Conservation (phyloP, 495 filamentous ascomycete species). For the Tuber borchii region DNA sequence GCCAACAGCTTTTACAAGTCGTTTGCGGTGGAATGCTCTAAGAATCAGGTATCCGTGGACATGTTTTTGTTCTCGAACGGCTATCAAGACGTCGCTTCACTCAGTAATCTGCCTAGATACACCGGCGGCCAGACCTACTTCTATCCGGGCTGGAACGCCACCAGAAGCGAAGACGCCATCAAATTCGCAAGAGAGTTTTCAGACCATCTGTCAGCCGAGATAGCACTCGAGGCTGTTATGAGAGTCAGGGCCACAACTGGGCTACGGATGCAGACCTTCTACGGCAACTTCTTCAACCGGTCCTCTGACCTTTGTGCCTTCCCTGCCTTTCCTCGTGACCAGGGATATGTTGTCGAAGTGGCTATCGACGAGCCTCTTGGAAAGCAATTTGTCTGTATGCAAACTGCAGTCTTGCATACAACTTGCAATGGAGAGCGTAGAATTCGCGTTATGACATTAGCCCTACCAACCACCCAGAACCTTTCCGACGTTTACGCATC, state of each 20-base stretch:
- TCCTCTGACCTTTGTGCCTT: constrained; percentile 95
- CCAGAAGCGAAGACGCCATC: constrained; percentile 84
- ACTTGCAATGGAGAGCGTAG: constrained; percentile 95
- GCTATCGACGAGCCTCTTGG: constrained; percentile 90
- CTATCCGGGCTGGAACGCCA: constrained; percentile 96
- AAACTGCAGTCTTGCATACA: constrained; percentile 94
- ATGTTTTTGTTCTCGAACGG: constrained; percentile 98
- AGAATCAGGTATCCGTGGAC: constrained; percentile 95
- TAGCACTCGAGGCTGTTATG: constrained; percentile 91
- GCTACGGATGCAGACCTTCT: constrained; percentile 93
- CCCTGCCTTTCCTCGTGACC: constrained; percentile 93
- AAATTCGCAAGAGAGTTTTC: constrained; percentile 97
- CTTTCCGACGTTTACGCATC: constrained; percentile 89
- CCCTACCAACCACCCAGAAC: constrained; percentile 83
- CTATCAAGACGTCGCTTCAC: constrained; percentile 93
- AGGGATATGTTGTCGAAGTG: constrained; percentile 97
- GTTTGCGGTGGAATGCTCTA: constrained; percentile 97
- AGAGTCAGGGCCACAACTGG: constrained; percentile 92
- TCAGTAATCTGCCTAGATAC: constrained; percentile 90
- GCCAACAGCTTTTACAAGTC: constrained; percentile 96
- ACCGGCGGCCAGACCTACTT: constrained; percentile 98
- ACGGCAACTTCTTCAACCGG: constrained; percentile 98
- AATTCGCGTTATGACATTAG: constrained; percentile 89
- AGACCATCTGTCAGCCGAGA: constrained; percentile 89
- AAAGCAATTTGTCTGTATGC: constrained; percentile 91